Evolutionary conservation across 1,284 basidiomycete genomes (phyloP).

Genomic region (Austroboletus olivaceoglutinosus): DNA sequence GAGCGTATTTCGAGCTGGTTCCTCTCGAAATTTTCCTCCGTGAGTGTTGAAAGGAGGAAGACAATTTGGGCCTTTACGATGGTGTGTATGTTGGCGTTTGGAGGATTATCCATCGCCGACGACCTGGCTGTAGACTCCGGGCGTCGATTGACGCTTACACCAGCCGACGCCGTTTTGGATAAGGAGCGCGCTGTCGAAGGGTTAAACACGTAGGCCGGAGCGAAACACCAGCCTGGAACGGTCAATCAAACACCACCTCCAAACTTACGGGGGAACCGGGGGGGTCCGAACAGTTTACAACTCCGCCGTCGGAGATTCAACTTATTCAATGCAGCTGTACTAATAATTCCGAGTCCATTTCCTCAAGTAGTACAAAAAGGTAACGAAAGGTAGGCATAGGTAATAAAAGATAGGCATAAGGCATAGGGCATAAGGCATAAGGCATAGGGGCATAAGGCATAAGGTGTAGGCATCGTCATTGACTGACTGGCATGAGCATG

Average conservation of each 20-base stretch:
- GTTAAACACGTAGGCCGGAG: constrained; percentile 35
- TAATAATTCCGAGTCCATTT: too few relatives aligned
- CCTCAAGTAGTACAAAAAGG: too few relatives aligned
- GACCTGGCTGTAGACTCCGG: constrained; percentile 72
- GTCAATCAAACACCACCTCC: constrained; percentile 22
- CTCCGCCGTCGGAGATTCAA: constrained; percentile 25
- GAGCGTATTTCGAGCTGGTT: constrained; percentile 90
- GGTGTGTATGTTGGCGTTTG: constrained; percentile 61
- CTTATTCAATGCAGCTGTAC: not conserved
- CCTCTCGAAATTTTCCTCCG: constrained; percentile 92
- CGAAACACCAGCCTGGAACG: constrained; percentile 32
- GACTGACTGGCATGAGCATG: too few relatives aligned
- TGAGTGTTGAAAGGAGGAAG: constrained; percentile 89
- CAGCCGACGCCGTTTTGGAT: constrained; percentile 72
- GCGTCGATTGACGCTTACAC: constrained; percentile 68
- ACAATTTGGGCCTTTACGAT: constrained; percentile 91
- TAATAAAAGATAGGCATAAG: too few relatives aligned
- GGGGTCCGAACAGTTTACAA: constrained; percentile 12
- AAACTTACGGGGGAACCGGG: constrained; percentile 4
- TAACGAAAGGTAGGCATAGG: too few relatives aligned
- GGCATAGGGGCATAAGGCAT: too few relatives aligned
- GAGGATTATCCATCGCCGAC: constrained; percentile 40
- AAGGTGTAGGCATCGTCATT: too few relatives aligned
- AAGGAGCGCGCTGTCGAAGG: constrained; percentile 20
- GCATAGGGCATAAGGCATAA: too few relatives aligned